Conservation (phyloP, 2,329 filamentous ascomycete species). For the Colletotrichum sp. region DNA sequence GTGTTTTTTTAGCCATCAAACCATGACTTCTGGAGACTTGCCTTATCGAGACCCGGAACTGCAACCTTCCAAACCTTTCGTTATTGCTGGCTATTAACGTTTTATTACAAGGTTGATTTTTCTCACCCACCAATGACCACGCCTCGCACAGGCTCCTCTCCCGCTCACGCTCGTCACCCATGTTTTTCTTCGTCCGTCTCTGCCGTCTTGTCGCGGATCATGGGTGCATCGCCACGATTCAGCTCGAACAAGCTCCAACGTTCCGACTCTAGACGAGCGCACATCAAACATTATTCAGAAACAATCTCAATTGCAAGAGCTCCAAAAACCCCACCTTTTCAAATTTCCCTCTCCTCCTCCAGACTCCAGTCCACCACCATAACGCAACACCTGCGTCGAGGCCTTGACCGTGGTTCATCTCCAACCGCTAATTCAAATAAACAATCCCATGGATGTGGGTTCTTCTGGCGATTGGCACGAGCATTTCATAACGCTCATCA, state of each 20-base stretch:
- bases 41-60: not conserved
- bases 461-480: not conserved
- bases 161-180: not conserved
- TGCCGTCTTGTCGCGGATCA: conserved; percentile 4
- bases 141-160: not conserved
- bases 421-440: not conserved
- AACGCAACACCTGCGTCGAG: not conserved
- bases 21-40: not conserved
- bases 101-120: not conserved
- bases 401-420: not conserved
- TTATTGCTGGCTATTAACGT: not conserved
- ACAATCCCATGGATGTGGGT: not conserved
- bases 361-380: not conserved
- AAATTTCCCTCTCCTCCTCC: not conserved
- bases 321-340: conserved; percentile 1
- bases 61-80: not conserved
- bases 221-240: conserved; percentile 16
- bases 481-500: not conserved
- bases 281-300: conserved; percentile 20
- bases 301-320: not conserved
- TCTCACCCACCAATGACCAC: not conserved
- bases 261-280: conserved; percentile 9
- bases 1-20: not conserved
- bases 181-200: not conserved
- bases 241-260: not conserved